Conservation (phyloP, 2,329 filamentous ascomycete genomes). For the Scopulariopsis brevicaulis region DNA sequence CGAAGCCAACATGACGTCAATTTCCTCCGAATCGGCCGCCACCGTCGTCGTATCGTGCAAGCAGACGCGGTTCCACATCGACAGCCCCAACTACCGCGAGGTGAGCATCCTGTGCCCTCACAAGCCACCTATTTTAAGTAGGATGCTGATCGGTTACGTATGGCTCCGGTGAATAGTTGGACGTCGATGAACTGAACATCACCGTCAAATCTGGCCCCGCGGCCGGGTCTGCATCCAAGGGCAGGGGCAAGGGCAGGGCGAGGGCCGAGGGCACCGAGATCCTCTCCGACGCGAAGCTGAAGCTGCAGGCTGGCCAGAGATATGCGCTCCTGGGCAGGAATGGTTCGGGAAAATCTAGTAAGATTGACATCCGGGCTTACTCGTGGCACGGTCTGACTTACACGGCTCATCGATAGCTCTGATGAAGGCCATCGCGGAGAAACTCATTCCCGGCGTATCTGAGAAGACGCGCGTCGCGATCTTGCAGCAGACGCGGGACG, state of each 20-base stretch:
- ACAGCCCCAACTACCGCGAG: conserved; percentile 42
- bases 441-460: conserved; percentile 66
- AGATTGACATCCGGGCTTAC: conserved; percentile 12
- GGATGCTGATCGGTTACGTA: neutral
- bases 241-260: conserved; percentile 37
- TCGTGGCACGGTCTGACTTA: neutral
- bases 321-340: conserved; percentile 76
- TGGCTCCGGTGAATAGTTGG: conserved; percentile 32
- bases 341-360: conserved; percentile 74
- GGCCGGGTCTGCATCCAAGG: conserved; percentile 22
- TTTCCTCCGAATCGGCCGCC: conserved; percentile 17
- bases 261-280: conserved; percentile 49
- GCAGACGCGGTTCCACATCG: conserved; percentile 55
- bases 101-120: conserved; percentile 19
- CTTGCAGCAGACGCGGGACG: conserved; percentile 50
- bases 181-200: conserved; percentile 64
- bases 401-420: conserved; percentile 37
- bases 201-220: conserved; percentile 38
- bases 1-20: neutral
- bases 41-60: conserved; percentile 53
- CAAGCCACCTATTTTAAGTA: no score
- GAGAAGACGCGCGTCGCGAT: conserved; percentile 54
- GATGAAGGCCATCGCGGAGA: conserved; percentile 64
- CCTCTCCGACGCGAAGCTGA: conserved; percentile 56
- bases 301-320: conserved; percentile 59